phyloP scores from a whole-genome alignment of 2,329 filamentous ascomycete genomes.

The Ascocoryne sarcoides region DNA sequence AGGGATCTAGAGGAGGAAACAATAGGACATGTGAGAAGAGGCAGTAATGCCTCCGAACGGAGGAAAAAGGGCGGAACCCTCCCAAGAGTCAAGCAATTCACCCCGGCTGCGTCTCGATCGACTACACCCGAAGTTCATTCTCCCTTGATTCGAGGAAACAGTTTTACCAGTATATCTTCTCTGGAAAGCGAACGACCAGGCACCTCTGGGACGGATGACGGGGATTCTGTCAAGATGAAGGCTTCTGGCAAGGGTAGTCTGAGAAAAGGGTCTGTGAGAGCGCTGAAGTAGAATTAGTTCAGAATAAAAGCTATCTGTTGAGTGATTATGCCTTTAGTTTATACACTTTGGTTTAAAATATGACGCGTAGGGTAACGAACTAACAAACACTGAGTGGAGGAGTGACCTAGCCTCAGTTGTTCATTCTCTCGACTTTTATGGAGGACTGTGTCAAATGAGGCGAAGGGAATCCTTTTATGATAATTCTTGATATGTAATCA shows the following conservation, averaged over 20 bases:
- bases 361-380: too few relatives aligned
- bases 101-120: conserved; percentile 22
- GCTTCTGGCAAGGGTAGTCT: conserved; percentile 12
- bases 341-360: too few relatives aligned
- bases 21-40: conserved; percentile 19
- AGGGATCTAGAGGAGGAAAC: conserved; percentile 24
- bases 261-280: conserved; percentile 10
- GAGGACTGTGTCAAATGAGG: too few relatives aligned
- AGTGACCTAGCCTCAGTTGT: too few relatives aligned
- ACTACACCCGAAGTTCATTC: conserved; percentile 25
- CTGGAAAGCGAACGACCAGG: conserved; percentile 22
- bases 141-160: conserved; percentile 25
- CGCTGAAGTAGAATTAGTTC: conserved; percentile 14
- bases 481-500: too few relatives aligned
- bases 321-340: too few relatives aligned
- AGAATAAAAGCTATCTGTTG: too few relatives aligned
- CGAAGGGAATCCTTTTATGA: too few relatives aligned
- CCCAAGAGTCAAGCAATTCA: conserved; percentile 17
- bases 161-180: conserved; percentile 25
- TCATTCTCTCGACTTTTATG: too few relatives aligned
- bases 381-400: too few relatives aligned
- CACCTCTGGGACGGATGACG: conserved; percentile 16
- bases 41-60: conserved; percentile 22
- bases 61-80: conserved; percentile 21
- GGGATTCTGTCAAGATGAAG: conserved; percentile 12